Evolutionary conservation across 495 filamentous ascomycete genomes (phyloP).

Genomic region (Hypoxylon intermedium): DNA sequence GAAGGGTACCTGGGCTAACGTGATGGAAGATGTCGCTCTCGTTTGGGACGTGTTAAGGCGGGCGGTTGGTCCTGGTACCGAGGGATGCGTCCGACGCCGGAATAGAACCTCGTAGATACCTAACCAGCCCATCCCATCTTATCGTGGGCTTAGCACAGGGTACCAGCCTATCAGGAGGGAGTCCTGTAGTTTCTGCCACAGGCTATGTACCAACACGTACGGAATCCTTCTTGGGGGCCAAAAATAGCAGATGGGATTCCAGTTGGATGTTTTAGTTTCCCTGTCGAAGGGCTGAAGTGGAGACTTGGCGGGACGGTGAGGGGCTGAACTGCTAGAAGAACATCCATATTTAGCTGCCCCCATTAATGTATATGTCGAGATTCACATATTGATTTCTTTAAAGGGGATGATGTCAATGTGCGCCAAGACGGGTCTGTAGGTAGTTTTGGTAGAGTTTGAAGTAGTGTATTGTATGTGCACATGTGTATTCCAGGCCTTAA

Average conservation of each 20-base stretch:
- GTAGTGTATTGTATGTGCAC: no score
- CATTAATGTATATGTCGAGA: background rate
- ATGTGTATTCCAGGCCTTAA: no score
- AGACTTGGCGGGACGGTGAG: background rate
- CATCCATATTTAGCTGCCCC: background rate
- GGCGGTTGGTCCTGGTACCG: background rate
- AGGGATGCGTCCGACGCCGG: background rate
- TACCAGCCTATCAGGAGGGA: background rate
- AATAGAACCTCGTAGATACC: background rate
- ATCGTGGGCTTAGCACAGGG: background rate
- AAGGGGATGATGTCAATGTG: no score
- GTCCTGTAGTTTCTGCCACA: background rate
- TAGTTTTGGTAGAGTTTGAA: no score
- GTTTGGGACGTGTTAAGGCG: background rate
- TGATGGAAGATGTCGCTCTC: background rate
- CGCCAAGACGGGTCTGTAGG: no score
- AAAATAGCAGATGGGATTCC: constrained; percentile 4
- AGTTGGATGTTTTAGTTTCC: no score
- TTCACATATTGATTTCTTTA: background rate
- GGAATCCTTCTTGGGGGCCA: constrained; percentile 18
- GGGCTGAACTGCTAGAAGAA: background rate
- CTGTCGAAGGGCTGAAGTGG: constrained; percentile 18
- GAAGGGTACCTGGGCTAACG: constrained; percentile 8
- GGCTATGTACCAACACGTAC: background rate
- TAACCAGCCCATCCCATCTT: background rate